These are phyloP conservation scores for Rhizopogon salebrosus DNA, from an alignment of 768 basidiomycete genomes.

Conservation along the genomic window DNA sequence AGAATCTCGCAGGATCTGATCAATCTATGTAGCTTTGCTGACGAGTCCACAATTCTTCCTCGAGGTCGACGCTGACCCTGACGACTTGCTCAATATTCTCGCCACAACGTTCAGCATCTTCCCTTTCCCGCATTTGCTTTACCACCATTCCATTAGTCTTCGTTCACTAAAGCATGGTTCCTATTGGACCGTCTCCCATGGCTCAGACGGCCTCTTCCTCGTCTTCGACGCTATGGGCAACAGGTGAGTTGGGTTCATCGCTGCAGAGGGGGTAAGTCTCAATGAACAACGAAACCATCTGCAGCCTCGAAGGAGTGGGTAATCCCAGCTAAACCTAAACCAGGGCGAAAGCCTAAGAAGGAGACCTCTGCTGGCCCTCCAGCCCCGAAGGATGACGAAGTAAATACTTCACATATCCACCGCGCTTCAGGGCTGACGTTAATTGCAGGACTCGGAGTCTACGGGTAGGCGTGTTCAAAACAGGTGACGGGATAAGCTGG, in stretches of 20 bases:
- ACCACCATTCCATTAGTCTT: constrained; percentile 9
- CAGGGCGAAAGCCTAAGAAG: constrained; percentile 84
- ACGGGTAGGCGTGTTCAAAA: constrained; percentile 76
- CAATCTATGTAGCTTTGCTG: background rate
- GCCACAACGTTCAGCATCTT: background rate
- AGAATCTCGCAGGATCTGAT: background rate
- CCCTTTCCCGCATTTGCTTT: constrained; percentile 5
- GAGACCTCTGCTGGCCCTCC: constrained; percentile 32
- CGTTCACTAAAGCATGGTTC: constrained; percentile 22
- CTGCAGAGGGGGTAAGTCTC: background rate
- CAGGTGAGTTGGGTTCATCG: constrained; percentile 39
- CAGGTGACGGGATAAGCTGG: constrained; percentile 38
- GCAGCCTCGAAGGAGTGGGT: constrained; percentile 88
- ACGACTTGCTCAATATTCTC: background rate
- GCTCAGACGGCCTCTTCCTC: constrained; percentile 33
- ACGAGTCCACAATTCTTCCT: background rate
- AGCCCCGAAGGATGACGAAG: constrained; percentile 42
- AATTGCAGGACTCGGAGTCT: constrained; percentile 36
- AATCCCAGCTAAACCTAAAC: constrained; percentile 81
- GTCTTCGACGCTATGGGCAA: constrained; percentile 68
- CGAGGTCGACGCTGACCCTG: background rate
- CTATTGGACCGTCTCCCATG: constrained; percentile 25
- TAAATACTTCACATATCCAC: constrained; percentile 23
- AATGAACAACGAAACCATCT: constrained; percentile 5
- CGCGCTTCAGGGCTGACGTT: background rate